Conservation (phyloP, 306 rosid species). For the Trichosanthes cucumerina region DNA sequence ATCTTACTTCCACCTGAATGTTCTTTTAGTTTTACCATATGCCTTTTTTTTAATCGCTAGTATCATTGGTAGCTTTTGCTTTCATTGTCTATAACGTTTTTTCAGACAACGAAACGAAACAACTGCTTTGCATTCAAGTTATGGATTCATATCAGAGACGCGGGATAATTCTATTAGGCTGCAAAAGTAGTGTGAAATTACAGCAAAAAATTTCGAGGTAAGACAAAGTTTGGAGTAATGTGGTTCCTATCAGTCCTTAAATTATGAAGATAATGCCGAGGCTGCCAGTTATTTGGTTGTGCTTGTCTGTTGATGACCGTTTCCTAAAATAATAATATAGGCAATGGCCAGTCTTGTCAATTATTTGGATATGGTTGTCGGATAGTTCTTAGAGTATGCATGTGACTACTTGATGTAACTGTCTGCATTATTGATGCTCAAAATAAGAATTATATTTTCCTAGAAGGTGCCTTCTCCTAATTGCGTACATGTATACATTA, state of each 20-base stretch:
- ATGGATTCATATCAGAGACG: background rate
- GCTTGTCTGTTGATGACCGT: conserved; percentile 11
- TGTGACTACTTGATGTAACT: conserved; percentile 27
- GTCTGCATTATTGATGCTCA: conserved; percentile 17
- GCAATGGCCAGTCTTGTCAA: conserved; percentile 17
- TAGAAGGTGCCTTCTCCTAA: background rate
- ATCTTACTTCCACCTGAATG: background rate
- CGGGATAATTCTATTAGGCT: background rate
- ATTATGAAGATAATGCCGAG: conserved; percentile 9
- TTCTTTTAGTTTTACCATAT: background rate
- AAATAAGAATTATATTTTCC: background rate
- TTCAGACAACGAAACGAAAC: background rate
- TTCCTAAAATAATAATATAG: background rate
- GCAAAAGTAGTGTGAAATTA: background rate
- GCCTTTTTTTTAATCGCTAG: background rate
- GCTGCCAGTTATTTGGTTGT: conserved; percentile 8
- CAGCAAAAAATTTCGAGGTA: background rate
- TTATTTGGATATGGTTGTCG: conserved; percentile 33
- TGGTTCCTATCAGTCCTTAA: background rate
- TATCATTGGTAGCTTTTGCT: background rate
- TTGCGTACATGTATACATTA: background rate
- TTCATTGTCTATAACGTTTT: background rate
- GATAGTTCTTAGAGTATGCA: conserved; percentile 24
- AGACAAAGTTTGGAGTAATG: background rate
- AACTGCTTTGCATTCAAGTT: background rate